phyloP scores from a whole-genome alignment of 495 filamentous ascomycete species.

The Aspergillus homomorphus region DNA sequence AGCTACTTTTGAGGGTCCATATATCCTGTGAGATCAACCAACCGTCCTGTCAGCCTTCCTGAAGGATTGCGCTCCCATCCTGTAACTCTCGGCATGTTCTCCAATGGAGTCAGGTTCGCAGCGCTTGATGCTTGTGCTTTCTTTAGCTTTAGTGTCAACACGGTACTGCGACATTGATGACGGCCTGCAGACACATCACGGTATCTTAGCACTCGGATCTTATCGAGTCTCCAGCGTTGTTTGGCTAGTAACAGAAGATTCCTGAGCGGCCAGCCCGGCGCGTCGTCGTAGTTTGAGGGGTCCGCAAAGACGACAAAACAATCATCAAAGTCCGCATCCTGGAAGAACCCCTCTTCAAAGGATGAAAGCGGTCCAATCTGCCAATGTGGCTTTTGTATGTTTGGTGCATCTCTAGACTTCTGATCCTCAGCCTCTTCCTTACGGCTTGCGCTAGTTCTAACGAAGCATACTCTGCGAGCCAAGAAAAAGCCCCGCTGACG shows the following conservation, averaged over 20 bases:
- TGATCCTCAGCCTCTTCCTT: neutral
- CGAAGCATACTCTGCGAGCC: constrained; percentile 61
- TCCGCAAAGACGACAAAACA: constrained; percentile 84
- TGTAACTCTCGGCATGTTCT: constrained; percentile 75
- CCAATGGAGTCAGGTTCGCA: constrained; percentile 25
- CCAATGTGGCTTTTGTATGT: constrained; percentile 48
- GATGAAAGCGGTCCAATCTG: constrained; percentile 66
- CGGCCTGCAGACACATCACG: constrained; percentile 73
- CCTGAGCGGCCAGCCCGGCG: constrained; percentile 88
- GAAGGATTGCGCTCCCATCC: constrained; percentile 87
- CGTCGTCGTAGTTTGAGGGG: constrained; percentile 80
- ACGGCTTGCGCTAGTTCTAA: neutral
- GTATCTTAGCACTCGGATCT: constrained; percentile 86
- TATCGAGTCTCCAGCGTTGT: constrained; percentile 71
- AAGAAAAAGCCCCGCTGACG: constrained; percentile 93
- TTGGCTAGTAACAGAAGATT: constrained; percentile 86
- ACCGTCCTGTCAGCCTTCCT: constrained; percentile 70
- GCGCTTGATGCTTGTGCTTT: constrained; percentile 13
- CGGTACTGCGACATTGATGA: constrained; percentile 74
- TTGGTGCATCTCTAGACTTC: neutral
- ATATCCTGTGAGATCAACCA: constrained; percentile 79
- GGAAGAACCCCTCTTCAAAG: constrained; percentile 88
- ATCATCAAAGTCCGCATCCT: constrained; percentile 61
- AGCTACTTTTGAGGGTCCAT: constrained; percentile 75
- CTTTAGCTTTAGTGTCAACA: constrained; percentile 65